Percentiles rank a stretch among this genome's conserved stretches.
Evolutionary conservation across 2,329 filamentous ascomycete genomes (phyloP).

Genomic region (Cytospora schulzeri): DNA sequence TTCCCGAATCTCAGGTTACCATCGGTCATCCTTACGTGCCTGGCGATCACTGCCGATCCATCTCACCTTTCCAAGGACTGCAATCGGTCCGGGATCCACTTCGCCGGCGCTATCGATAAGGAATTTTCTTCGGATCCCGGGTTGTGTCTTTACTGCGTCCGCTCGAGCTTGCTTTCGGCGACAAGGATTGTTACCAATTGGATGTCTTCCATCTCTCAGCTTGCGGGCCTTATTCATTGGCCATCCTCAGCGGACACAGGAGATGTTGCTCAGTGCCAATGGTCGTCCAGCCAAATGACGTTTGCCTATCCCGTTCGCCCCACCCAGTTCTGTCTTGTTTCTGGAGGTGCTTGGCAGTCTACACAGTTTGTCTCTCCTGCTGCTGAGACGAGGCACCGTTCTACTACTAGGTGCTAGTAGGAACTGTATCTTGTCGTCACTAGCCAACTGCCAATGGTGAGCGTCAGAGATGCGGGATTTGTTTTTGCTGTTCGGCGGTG

Average conservation of each 20-base stretch:
- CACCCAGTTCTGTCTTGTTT: constrained; percentile 6
- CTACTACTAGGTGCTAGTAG: not conserved
- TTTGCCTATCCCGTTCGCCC: constrained; percentile 6
- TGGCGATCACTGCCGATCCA: constrained; percentile 23
- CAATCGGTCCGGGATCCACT: constrained; percentile 14
- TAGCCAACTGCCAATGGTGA: constrained; percentile 21
- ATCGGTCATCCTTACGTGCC: constrained; percentile 17
- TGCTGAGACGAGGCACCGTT: constrained; percentile 1
- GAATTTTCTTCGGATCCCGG: constrained; percentile 6
- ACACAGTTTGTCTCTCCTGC: not conserved
- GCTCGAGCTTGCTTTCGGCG: constrained; percentile 1
- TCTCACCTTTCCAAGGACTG: constrained; percentile 8
- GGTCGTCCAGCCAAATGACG: constrained; percentile 3
- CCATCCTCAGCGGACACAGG: not conserved
- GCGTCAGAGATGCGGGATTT: constrained; percentile 22
- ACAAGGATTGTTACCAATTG: not conserved
- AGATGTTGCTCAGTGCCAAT: not conserved
- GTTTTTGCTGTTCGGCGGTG: not conserved
- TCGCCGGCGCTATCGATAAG: constrained; percentile 22
- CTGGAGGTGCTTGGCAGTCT: constrained; percentile 16
- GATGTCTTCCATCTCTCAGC: not conserved
- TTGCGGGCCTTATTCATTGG: not conserved
- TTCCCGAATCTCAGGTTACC: constrained; percentile 2
- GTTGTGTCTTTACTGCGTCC: not conserved
- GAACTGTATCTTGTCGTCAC: not conserved